Evolutionary conservation across 306 rosid species (phyloP), one percentile per base, ranked within the genome.

Genomic region (Ziziphus jujuba): DNA sequence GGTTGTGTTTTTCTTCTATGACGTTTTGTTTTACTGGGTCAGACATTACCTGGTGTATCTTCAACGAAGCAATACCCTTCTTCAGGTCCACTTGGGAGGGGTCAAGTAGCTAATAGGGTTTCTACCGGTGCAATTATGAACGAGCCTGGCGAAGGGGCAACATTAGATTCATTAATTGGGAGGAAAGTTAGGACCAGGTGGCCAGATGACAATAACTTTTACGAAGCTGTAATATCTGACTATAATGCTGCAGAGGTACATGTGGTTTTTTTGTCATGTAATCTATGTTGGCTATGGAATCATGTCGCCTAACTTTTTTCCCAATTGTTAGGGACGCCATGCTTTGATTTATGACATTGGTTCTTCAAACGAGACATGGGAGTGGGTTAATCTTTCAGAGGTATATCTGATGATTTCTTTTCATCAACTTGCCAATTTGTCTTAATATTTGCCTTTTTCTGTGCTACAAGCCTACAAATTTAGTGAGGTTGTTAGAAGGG

Each of bases 181-280:
- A 84, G 88, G 81, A 89, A 82, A 87, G 92, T 92, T 52, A 87
- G 89, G 59, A 89, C 96, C 25, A 84, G 89, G 84, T 92, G 98
- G 98, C 98, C 98, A 1, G 96, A 89, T 80, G 96, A 92, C 77
- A 92, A 92, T 77, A 84, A 81, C 75, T 92, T 92, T 70, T 92
- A 92, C 77, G 98, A 87, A 84, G 96, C 98, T 43, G 82, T 89
- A 76, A 89, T 92, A 66, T 59, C 84, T 5, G 84, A 84, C 82
- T 87, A 81, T 76, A 87, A 85, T 81, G 76, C 86, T 60, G 69
- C 74, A 33, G 88, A 89, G 81, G 98, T 92, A 76, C 65, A 58
- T 67, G 40, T 72, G 66, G 51, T 28, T 61, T 57, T 70, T 61
- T 66, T 72, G n/a, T 45, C 17, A 25, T 44, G 12, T 44, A 34